Evolutionary conservation across 2,329 filamentous ascomycete species (phyloP).

Genomic region (Aspergillus pseudoglaucus): DNA sequence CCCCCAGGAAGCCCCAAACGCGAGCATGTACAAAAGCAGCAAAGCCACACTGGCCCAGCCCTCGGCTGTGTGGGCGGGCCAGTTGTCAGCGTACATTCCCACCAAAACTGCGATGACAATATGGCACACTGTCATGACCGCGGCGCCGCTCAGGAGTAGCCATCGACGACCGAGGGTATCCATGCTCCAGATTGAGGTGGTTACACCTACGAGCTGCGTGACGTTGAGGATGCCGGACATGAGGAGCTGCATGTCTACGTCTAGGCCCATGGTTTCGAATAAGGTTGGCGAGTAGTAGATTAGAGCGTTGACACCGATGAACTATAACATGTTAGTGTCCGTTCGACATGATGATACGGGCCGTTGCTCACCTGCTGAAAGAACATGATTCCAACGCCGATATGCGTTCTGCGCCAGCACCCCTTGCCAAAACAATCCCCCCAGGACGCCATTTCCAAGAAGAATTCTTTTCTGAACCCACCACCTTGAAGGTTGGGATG

Average conservation of each 20-base stretch:
- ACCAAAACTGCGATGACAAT: slow-evolving; percentile 50
- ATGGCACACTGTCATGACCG: slow-evolving; percentile 43
- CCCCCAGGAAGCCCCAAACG: slow-evolving; percentile 56
- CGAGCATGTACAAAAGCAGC: slow-evolving; percentile 57
- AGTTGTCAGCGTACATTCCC: slow-evolving; percentile 46
- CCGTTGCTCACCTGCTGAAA: slow-evolving; percentile 45
- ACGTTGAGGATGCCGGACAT: slow-evolving; percentile 51
- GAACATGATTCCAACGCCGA: slow-evolving; percentile 51
- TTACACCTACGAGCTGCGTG: slow-evolving; percentile 42
- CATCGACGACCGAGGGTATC: slow-evolving; percentile 43
- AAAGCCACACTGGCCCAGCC: slow-evolving; percentile 55
- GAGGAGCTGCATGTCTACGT: slow-evolving; percentile 43
- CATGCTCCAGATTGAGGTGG: slow-evolving; percentile 44
- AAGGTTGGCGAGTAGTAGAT: slow-evolving; percentile 57
- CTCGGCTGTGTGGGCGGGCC: slow-evolving; percentile 44
- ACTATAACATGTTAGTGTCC: slow-evolving; percentile 19
- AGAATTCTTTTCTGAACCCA: slow-evolving; percentile 29
- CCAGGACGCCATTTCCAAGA: slow-evolving; percentile 46
- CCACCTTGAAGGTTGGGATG: slow-evolving; percentile 34
- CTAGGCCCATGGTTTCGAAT: slow-evolving; percentile 46
- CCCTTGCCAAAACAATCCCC: slow-evolving; percentile 46
- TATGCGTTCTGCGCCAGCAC: slow-evolving; percentile 45
- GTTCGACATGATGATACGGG: not conserved
- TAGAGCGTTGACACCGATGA: slow-evolving; percentile 51
- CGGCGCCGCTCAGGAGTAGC: slow-evolving; percentile 41